Base-by-base conservation (phyloP, 2,329 filamentous ascomycete genomes). In the Aspergillus unguis region DNA sequence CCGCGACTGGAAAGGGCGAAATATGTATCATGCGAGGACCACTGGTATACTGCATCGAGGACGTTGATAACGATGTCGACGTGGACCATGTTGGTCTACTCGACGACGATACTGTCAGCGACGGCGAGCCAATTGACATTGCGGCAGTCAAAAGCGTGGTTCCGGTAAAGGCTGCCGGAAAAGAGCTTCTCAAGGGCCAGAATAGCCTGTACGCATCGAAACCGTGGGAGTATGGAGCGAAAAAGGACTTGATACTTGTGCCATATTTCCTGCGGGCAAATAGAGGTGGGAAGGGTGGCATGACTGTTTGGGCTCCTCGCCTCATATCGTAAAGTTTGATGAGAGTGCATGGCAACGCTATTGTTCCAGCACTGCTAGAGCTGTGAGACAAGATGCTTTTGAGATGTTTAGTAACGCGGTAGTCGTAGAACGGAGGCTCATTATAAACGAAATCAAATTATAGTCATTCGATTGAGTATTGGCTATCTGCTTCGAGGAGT, bases 11-110 rank as follows among this genome's bases (percentile, higher is more conserved):
- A 8, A 52, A 52, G 27, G 50, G 47, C 23, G 33, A 78, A 2
- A 57, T 83, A 35, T 74, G 77, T 1, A 64, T 85, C 5, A 80
- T 77, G 2, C 74, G 82, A 3, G 83, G 83, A 0, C 83, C 82
- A 0, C 61, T 85, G 5, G 70, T 85, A 4, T 85, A 85, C 64
- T 85, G 82, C 53, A 74, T 80, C 3, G 83, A 86, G 60, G 82
- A 85, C 50, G 60, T 73, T 5, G 82, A 85, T 58, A 83, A 85
- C 52, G 33, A 55, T 17, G 47, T 57, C 8, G 50, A 54, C 27
- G 23, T 51, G n/a, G 45, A 50, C 36, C 38, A 51, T 25, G 42
- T 51, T 8, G 50, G 37, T 25, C 25, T 57, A 17, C 2, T 43
- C 2, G 42, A 50, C 38, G 23, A 17, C 31, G 17, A 17, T 17